A percentile compares a stretch with the other conserved stretches of the same genome.
Conservation (phyloP, 2,329 filamentous ascomycete genomes). For the Penicillium brevicompactum region DNA sequence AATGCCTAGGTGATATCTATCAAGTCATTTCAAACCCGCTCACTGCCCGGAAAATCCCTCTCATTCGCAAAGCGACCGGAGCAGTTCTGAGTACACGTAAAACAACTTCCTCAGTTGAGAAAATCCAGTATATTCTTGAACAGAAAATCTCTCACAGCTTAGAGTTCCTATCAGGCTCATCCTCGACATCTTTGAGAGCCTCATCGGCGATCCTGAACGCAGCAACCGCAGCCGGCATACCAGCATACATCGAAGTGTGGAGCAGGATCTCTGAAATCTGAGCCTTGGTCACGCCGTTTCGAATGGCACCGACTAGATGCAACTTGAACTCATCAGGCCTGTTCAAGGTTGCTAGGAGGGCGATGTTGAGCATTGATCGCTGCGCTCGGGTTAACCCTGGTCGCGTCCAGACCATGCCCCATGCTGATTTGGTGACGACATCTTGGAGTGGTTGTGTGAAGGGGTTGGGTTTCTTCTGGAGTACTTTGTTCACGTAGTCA, state of each 20-base stretch:
- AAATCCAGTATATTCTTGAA: neutral
- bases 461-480: neutral
- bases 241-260: neutral
- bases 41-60: no score
- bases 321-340: neutral
- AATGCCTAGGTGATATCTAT: no score
- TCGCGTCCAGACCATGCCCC: neutral
- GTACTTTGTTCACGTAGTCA: neutral
- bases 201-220: neutral
- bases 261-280: neutral
- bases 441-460: neutral
- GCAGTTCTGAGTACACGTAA: no score
- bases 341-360: neutral
- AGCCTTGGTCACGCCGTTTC: neutral
- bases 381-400: neutral
- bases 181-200: neutral
- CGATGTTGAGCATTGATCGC: neutral
- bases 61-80: no score
- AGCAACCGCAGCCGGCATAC: neutral
- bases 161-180: neutral
- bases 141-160: neutral
- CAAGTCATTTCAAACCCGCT: no score
- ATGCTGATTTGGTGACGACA: neutral
- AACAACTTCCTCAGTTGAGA: no score
- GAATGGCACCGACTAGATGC: neutral